These are phyloP conservation scores for Talaromyces sp. DNA, from an alignment of 2,329 filamentous ascomycete genomes.

Conservation along the genomic window DNA sequence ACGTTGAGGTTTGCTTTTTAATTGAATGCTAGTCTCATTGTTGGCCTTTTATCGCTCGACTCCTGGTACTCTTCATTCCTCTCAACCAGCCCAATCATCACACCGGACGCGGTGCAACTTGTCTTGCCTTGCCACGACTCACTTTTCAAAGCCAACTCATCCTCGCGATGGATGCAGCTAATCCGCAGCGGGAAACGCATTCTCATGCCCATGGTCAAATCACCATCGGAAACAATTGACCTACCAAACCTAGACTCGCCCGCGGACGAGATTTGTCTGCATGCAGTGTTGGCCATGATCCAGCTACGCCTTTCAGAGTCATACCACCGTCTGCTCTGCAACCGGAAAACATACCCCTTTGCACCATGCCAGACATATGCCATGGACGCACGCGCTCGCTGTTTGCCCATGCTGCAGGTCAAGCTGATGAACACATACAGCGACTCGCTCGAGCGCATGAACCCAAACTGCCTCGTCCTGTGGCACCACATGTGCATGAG, in stretches of 20 bases:
- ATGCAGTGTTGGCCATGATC: conserved; percentile 34
- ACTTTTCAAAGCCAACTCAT: conserved; percentile 39
- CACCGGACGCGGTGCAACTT: conserved; percentile 43
- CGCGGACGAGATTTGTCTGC: conserved; percentile 32
- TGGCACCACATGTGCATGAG: conserved; percentile 53
- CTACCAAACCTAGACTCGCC: conserved; percentile 29
- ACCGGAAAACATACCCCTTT: conserved; percentile 34
- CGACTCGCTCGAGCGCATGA: conserved; percentile 37
- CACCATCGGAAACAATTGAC: conserved; percentile 31
- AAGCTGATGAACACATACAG: conserved; percentile 33
- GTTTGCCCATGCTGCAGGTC: conserved; percentile 28
- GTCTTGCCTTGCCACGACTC: conserved; percentile 42
- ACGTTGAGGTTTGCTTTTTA: neutral
- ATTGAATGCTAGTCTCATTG: conserved; percentile 31
- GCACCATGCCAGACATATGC: conserved; percentile 44
- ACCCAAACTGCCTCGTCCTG: conserved; percentile 46
- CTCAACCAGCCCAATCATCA: conserved; percentile 42
- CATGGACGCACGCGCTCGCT: conserved; percentile 43
- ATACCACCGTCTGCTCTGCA: conserved; percentile 38
- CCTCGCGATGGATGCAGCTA: conserved; percentile 33
- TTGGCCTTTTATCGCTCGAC: conserved; percentile 42
- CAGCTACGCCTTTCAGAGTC: conserved; percentile 40
- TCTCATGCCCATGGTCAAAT: conserved; percentile 27
- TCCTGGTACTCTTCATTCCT: conserved; percentile 47
- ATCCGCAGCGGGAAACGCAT: conserved; percentile 30